Conservation (phyloP, 192 early-diverging fungal genomes). For the Backusella tuberculispora region DNA sequence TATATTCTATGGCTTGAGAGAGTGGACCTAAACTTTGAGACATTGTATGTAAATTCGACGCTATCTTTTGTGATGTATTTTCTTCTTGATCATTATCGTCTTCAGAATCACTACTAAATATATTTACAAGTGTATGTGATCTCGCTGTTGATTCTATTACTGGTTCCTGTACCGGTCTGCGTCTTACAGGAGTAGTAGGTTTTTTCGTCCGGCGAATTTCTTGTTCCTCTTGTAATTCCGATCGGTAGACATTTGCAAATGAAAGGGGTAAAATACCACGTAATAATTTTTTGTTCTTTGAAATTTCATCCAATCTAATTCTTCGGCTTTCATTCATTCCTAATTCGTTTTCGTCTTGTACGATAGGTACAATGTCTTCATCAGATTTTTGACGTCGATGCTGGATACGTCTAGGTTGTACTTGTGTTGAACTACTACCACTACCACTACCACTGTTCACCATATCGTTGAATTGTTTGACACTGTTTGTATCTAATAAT, state of each 20-base stretch:
- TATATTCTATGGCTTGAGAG: neutral
- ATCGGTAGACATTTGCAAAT: neutral
- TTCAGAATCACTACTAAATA: neutral
- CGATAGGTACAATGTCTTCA: neutral
- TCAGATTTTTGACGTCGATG: neutral
- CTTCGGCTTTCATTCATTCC: neutral
- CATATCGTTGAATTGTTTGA: neutral
- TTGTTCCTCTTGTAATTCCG: neutral
- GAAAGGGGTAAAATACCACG: neutral
- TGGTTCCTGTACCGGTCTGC: neutral
- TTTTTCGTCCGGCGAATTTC: neutral
- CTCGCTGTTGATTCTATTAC: neutral
- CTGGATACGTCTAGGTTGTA: neutral
- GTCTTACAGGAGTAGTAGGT: neutral
- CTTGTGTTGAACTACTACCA: neutral
- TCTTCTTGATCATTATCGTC: neutral
- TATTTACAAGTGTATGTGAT: neutral
- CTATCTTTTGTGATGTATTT: neutral
- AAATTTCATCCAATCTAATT: neutral
- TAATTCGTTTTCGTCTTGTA: slow-evolving; percentile 1
- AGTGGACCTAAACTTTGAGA: neutral
- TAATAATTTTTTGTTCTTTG: neutral
- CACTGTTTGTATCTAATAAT: neutral
- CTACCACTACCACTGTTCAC: neutral
- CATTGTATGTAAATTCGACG: neutral